Evolutionary conservation across 169 alveolate genomes (phyloP).

Genomic region (Toxoplasma gondii): DNA sequence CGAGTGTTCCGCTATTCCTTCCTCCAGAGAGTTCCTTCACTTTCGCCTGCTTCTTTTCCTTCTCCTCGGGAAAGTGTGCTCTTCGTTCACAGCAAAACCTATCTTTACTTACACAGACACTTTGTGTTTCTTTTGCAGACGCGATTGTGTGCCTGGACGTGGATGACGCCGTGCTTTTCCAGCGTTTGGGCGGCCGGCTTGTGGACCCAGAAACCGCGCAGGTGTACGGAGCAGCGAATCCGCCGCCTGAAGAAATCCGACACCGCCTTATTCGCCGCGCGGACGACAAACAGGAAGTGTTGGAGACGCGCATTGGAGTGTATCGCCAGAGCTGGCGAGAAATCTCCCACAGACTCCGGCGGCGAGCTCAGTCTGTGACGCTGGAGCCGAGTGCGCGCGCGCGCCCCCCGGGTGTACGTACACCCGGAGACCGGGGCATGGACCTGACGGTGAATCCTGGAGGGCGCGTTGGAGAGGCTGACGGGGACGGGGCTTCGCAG

Average conservation of each 20-base stretch:
- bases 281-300: not conserved
- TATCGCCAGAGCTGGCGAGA: conserved; percentile 27
- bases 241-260: not conserved
- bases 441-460: not conserved
- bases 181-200: conserved; percentile 37
- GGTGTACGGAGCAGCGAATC: conserved; percentile 29
- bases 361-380: not conserved
- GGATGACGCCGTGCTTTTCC: not conserved
- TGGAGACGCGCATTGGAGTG: not conserved
- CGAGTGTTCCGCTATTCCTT: too few species aligned
- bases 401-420: not conserved
- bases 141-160: conserved; percentile 18
- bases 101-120: too few species aligned
- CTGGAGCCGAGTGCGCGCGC: not conserved
- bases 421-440: not conserved
- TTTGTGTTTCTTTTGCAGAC: conserved; percentile 4
- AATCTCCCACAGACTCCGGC: not conserved
- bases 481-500: not conserved
- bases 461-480: not conserved
- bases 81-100: too few species aligned
- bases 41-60: not conserved
- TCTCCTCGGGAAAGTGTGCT: too few species aligned
- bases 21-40: too few species aligned
- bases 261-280: not conserved
- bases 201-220: not conserved